phyloP scores from a whole-genome alignment of 768 basidiomycete species.

The Mycena albidolilacea region DNA sequence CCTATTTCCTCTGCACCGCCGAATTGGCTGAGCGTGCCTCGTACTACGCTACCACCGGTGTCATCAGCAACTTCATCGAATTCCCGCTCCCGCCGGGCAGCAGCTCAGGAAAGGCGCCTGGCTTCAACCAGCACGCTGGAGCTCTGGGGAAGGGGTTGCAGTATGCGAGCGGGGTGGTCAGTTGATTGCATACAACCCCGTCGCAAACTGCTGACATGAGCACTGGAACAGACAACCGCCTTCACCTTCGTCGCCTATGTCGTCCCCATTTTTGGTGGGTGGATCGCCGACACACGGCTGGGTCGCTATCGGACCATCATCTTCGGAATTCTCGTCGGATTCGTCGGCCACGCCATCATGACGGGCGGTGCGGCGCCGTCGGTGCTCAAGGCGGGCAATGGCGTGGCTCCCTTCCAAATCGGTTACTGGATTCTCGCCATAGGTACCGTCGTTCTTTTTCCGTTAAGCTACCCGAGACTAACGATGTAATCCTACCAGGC shows the following conservation, averaged over 20 bases:
- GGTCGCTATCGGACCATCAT: constrained; percentile 5
- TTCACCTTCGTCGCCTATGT: no score
- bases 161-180: no score
- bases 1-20: no score
- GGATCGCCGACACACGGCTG: constrained; percentile 4
- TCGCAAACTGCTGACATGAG: no score
- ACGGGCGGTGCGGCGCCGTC: not conserved
- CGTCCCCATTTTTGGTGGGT: not conserved
- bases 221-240: no score
- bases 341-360: not conserved
- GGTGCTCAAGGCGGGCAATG: constrained; percentile 5
- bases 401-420: constrained; percentile 9
- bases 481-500: not conserved
- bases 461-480: not conserved
- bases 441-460: constrained; percentile 4
- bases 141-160: no score
- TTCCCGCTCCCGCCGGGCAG: not conserved
- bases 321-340: not conserved
- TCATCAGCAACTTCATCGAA: constrained; percentile 3
- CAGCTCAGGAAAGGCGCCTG: no score
- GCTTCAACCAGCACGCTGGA: no score
- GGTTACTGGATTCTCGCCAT: constrained; percentile 3
- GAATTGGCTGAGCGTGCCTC: not conserved
- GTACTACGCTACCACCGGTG: constrained; percentile 9
- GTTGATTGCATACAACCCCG: no score